Conservation (phyloP, 208 protist species). For the Porcisia deanei region DNA sequence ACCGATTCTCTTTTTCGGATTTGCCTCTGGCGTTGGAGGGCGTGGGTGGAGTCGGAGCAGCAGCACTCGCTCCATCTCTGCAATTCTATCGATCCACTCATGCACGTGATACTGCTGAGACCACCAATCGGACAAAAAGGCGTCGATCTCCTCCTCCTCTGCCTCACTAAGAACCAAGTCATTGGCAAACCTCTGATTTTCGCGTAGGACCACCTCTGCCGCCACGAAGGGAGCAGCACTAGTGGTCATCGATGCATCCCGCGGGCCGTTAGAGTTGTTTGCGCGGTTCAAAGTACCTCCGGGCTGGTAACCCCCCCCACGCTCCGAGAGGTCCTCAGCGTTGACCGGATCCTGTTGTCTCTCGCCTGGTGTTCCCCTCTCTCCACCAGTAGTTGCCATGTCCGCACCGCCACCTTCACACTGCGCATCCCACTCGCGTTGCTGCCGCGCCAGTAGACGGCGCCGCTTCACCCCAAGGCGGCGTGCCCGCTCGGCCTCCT, state of each 20-base stretch:
- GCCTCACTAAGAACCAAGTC: conserved; percentile 52
- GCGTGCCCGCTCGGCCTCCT: conserved; percentile 42
- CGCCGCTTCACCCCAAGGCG: conserved; percentile 60
- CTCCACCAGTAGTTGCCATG: conserved; percentile 3
- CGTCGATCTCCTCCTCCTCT: conserved; percentile 61
- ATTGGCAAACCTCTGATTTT: conserved; percentile 18
- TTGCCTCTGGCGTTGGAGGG: conserved; percentile 39
- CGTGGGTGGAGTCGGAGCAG: conserved; percentile 51
- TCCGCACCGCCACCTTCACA: not conserved
- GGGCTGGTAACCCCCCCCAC: not conserved
- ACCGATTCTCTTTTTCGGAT: conserved; percentile 61
- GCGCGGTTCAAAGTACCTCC: not conserved
- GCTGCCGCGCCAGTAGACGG: conserved; percentile 42
- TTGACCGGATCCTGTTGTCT: conserved; percentile 19
- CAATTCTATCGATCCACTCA: conserved; percentile 51
- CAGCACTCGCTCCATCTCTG: conserved; percentile 84
- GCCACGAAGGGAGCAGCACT: not conserved
- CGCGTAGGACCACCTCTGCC: not conserved
- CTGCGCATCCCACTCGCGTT: conserved; percentile 27
- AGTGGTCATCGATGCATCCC: not conserved
- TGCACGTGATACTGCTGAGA: conserved; percentile 44
- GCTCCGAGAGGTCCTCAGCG: not conserved
- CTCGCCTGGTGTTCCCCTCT: conserved; percentile 4
- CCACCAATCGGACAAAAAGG: conserved; percentile 66
- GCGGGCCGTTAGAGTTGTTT: not conserved